Percentiles rank a stretch among this genome's conserved stretches.
Conservation (phyloP, 345 rosid genomes). For the Cardamine chenopodiifolia region DNA sequence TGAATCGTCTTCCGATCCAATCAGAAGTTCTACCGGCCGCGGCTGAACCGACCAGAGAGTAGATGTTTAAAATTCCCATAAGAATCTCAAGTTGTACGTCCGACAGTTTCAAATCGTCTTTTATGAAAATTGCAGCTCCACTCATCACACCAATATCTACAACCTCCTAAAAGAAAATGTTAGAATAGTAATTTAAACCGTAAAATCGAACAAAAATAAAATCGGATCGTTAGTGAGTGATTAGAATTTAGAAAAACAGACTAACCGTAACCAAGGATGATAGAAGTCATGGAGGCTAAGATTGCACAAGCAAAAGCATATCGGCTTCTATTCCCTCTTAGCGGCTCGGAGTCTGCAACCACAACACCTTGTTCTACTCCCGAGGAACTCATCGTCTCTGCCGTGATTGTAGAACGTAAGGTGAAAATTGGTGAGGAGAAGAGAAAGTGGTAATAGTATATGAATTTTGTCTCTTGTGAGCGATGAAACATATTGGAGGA, state of each 20-base stretch:
- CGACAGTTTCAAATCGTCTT: slow-evolving; percentile 26
- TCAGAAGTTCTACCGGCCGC: slow-evolving; percentile 67
- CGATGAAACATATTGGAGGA: neutral
- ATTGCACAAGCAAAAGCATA: slow-evolving; percentile 67
- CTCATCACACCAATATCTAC: slow-evolving; percentile 46
- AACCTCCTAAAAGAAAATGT: neutral
- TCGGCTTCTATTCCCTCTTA: slow-evolving; percentile 37
- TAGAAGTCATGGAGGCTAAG: slow-evolving; percentile 70
- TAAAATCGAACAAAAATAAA: neutral
- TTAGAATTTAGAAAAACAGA: slow-evolving; percentile 2
- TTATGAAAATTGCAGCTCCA: slow-evolving; percentile 42
- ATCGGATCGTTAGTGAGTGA: neutral
- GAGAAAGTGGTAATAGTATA: neutral
- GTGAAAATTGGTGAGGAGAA: slow-evolving; percentile 6
- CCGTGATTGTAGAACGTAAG: neutral
- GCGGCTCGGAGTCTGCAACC: neutral
- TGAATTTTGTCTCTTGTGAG: slow-evolving; percentile 12
- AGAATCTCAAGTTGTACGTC: slow-evolving; percentile 56
- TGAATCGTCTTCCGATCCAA: slow-evolving; percentile 65
- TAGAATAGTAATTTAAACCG: neutral
- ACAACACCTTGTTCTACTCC: slow-evolving; percentile 26
- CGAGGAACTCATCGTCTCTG: slow-evolving; percentile 17
- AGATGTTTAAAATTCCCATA: slow-evolving; percentile 63
- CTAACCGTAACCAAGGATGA: slow-evolving; percentile 75
- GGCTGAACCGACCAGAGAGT: slow-evolving; percentile 62